A percentile compares a stretch with the other conserved stretches of the same genome.
Conservation (phyloP, 495 filamentous ascomycete genomes). For the Hyphodiscus hymeniophilus region DNA sequence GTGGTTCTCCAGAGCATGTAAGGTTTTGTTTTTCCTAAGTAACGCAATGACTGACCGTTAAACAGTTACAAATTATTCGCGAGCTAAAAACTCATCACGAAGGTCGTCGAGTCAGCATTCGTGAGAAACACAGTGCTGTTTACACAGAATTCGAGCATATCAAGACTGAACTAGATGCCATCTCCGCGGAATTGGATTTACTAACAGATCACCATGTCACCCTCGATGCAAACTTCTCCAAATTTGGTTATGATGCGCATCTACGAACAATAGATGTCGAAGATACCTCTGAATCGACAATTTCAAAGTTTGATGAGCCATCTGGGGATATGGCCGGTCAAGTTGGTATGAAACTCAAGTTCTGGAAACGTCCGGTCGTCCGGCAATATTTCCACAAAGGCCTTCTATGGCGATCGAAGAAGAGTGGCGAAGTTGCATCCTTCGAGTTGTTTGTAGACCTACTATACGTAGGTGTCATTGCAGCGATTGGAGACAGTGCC, state of each 20-base stretch:
- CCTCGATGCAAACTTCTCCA: conserved; percentile 44
- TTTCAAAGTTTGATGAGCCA: too few species aligned
- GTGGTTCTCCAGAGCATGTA: too few species aligned
- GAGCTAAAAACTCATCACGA: too few species aligned
- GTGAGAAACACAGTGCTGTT: conserved; percentile 3
- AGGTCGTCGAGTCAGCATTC: too few species aligned
- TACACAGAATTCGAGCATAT: conserved; percentile 41
- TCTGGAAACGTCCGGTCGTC: conserved; percentile 42
- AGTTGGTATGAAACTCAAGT: conserved; percentile 16
- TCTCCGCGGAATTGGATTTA: conserved; percentile 37
- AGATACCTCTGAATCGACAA: too few species aligned
- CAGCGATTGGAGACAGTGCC: conserved; percentile 42
- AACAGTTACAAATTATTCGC: too few species aligned
- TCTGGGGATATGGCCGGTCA: too few species aligned
- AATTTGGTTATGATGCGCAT: conserved; percentile 46
- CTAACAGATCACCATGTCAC: conserved; percentile 37
- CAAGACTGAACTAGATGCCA: conserved; percentile 31
- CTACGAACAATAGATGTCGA: conserved; percentile 23
- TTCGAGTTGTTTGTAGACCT: conserved; percentile 46
- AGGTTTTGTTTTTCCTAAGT: too few species aligned
- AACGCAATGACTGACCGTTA: too few species aligned
- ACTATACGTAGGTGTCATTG: conserved; percentile 35
- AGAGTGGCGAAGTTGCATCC: conserved; percentile 38
- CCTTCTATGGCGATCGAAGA: conserved; percentile 42
- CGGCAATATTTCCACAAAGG: conserved; percentile 51